These are phyloP conservation scores for Penicillium sp. DNA, from an alignment of 2,329 filamentous ascomycete genomes.

Conservation along the genomic window DNA sequence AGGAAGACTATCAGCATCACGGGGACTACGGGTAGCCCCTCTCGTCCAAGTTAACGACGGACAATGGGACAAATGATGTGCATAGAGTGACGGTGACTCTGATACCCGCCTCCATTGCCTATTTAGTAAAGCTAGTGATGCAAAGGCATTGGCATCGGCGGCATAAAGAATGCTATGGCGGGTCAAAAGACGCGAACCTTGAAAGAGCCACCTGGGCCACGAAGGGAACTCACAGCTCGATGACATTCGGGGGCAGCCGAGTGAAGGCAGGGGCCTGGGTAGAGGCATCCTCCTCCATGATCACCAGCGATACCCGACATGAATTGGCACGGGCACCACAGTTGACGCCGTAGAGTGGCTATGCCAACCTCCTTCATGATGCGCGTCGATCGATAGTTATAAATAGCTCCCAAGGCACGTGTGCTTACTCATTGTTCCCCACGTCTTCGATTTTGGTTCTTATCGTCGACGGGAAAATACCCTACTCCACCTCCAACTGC, in stretches of 20 bases:
- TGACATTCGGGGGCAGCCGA: slow-evolving; percentile 22
- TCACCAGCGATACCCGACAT: slow-evolving; percentile 20
- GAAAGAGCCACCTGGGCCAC: background rate
- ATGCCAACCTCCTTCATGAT: slow-evolving; percentile 17
- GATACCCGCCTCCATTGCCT: slow-evolving; percentile 43
- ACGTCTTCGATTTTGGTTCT: background rate
- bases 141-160: slow-evolving; percentile 46
- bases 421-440: slow-evolving; percentile 15
- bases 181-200: slow-evolving; percentile 17
- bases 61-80: slow-evolving; percentile 44
- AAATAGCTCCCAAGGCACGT: slow-evolving; percentile 15
- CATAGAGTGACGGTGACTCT: slow-evolving; percentile 43
- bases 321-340: slow-evolving; percentile 10
- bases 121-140: slow-evolving; percentile 45
- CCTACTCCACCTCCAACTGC: background rate
- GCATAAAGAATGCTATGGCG: slow-evolving; percentile 43
- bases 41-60: slow-evolving; percentile 40
- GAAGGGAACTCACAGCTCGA: slow-evolving; percentile 18
- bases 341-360: slow-evolving; percentile 19
- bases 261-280: slow-evolving; percentile 14
- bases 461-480: background rate
- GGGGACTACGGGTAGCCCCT: slow-evolving; percentile 30
- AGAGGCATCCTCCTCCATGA: slow-evolving; percentile 24
- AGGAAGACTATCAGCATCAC: slow-evolving; percentile 50
- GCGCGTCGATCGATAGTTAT: slow-evolving; percentile 17